phyloP scores from a whole-genome alignment of 2,329 filamentous ascomycete genomes.

The Cladosporium oxysporum region DNA sequence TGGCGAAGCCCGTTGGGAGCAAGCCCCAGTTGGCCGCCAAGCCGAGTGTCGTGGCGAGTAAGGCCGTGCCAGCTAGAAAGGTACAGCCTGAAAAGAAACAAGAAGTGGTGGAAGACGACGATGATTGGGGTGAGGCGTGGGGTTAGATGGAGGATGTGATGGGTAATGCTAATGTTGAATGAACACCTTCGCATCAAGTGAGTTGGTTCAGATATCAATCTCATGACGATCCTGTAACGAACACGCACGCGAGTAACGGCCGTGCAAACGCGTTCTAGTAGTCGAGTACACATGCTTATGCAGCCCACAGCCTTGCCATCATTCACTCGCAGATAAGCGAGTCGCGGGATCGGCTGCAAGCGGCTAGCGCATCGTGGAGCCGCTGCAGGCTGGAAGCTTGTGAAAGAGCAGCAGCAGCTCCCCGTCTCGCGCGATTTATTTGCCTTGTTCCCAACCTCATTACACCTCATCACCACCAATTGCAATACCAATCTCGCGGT shows the following conservation, averaged over 20 bases:
- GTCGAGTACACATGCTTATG: not conserved
- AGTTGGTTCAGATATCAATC: not conserved
- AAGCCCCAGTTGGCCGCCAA: conserved; percentile 30
- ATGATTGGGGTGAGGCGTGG: conserved; percentile 46
- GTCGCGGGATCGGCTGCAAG: not conserved
- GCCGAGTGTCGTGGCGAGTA: conserved; percentile 21
- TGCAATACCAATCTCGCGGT: not conserved
- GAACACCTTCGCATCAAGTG: not conserved
- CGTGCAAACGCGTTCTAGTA: not conserved
- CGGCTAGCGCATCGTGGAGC: conserved; percentile 14
- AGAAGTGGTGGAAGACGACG: conserved; percentile 37
- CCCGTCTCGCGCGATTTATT: conserved; percentile 10
- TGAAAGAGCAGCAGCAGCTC: conserved; percentile 9
- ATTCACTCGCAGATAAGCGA: conserved; percentile 2
- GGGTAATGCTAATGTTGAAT: not conserved
- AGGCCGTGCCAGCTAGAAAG: conserved; percentile 26
- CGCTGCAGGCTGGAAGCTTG: not conserved
- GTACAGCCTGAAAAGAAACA: conserved; percentile 6
- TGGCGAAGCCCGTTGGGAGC: conserved; percentile 33
- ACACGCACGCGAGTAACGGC: not conserved
- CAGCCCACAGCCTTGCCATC: not conserved
- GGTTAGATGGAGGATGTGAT: conserved; percentile 20
- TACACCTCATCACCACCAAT: not conserved
- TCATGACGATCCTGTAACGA: not conserved
- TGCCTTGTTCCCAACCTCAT: conserved; percentile 1